Evolutionary conservation across 208 protist species (phyloP), one percentile per base, ranked within the genome.

Genomic region (Tritrichomonas foetus): DNA sequence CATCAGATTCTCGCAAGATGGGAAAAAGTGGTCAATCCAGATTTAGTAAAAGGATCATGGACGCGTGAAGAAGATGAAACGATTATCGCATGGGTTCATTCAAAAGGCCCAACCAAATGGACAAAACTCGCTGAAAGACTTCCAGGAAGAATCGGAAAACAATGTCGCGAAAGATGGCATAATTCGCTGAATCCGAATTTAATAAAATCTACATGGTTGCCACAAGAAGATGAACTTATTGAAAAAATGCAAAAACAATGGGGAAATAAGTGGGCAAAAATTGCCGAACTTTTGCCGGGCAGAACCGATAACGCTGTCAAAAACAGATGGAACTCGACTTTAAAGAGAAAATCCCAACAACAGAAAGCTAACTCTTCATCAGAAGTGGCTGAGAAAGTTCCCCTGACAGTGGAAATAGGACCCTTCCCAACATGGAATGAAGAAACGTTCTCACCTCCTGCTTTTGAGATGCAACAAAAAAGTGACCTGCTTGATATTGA

Each of bases 271-370:
- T 78, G 69, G 69, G 39, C 69, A 78, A 47, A 78, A 47, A 78
- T 78, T 78, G 69, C 69, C 16, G 9, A 78, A 78, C 16, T 49
- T 5, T 8, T 78, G 11, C 69, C 69, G 20, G 69, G 69, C 9
- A 39, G 69, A 78, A 78, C 69, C 39, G 69, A 78, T 78, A 78
- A 78, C 47, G 25, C 69, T 16, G 69, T 78, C 9, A 78, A 78
- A 78, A 78, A 78, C 36, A 39, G 69, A 78, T 78, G 69, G 69
- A 78, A 78, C 47, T 78, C 69, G 16, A 47, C 69, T 49, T 78
- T 78, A 47, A 78, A 78, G 22, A 78, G 25, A 27, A 78, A 47
- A 78, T 5, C 30, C 5, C 25, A 72, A 72, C 53, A 61, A 61
- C 53, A 61, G 53, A 61, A 22, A n/a, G n/a, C n/a, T n/a, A n/a